phyloP scores from a whole-genome alignment of 495 filamentous ascomycete genomes.

The Lophiostoma macrostomum region DNA sequence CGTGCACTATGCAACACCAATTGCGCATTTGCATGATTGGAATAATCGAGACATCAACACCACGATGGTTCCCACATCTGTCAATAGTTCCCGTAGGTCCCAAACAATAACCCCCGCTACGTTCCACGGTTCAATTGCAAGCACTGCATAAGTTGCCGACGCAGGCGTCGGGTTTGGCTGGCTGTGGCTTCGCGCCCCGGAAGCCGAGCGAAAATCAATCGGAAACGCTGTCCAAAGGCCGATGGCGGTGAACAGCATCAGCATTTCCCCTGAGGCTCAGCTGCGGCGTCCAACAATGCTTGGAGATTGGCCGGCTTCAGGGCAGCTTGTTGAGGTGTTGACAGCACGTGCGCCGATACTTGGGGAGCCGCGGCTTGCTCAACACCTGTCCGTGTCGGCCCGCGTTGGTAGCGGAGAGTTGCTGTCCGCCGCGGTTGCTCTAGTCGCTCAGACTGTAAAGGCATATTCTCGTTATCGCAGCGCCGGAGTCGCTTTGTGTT shows the following conservation, averaged over 20 bases:
- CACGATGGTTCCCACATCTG: no score
- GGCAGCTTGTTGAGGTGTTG: slow-evolving; percentile 10
- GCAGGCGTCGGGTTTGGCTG: slow-evolving; percentile 7
- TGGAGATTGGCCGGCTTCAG: no score
- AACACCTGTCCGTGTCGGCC: not conserved
- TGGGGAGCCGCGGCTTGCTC: slow-evolving; percentile 21
- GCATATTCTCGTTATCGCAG: no score
- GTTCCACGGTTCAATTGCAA: not conserved
- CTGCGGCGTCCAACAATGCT: no score
- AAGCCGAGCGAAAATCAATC: not conserved
- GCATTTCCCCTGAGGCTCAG: no score
- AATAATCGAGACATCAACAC: no score
- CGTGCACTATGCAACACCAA: no score
- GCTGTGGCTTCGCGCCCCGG: not conserved
- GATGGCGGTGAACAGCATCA: slow-evolving; percentile 23
- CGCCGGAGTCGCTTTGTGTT: no score
- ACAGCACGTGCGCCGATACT: slow-evolving; percentile 5
- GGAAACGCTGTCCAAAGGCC: slow-evolving; percentile 4
- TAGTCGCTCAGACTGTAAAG: no score
- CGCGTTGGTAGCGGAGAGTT: no score
- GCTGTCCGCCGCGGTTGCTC: no score
- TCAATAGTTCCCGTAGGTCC: not conserved
- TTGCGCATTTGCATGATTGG: no score
- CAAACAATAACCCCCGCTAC: not conserved
- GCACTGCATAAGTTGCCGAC: not conserved